Percentiles rank a stretch among this genome's conserved stretches.
phyloP scores from a whole-genome alignment of 2,329 filamentous ascomycete genomes.

The Monascus ruber region DNA sequence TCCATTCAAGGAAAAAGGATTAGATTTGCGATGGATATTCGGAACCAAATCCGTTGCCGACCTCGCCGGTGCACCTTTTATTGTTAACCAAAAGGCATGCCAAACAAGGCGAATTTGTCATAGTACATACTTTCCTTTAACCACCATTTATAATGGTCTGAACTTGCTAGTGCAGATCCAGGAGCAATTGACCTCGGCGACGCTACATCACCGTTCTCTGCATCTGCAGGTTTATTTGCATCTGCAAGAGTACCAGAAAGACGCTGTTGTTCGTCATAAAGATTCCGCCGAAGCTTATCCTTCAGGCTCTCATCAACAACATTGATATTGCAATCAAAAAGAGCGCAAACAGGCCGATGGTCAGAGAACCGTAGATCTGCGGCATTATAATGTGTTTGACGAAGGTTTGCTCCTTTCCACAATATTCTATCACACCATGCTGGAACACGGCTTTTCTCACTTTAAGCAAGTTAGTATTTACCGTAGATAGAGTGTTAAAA shows the following conservation, averaged over 20 bases:
- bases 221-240: slow-evolving; percentile 10
- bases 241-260: slow-evolving; percentile 39
- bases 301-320: slow-evolving; percentile 66
- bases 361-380: slow-evolving; percentile 84
- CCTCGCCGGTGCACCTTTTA: slow-evolving; percentile 57
- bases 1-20: slow-evolving; percentile 64
- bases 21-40: slow-evolving; percentile 64
- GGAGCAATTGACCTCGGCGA: slow-evolving; percentile 76
- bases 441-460: slow-evolving; percentile 85
- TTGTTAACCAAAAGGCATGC: neutral
- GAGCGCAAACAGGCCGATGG: slow-evolving; percentile 87
- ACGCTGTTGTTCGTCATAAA: slow-evolving; percentile 60
- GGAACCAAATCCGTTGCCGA: slow-evolving; percentile 53
- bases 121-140: slow-evolving; percentile 43
- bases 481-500: neutral
- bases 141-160: slow-evolving; percentile 55
- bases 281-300: slow-evolving; percentile 57
- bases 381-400: slow-evolving; percentile 70
- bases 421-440: slow-evolving; percentile 95
- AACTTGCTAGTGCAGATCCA: slow-evolving; percentile 54
- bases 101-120: neutral
- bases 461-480: slow-evolving; percentile 29
- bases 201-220: slow-evolving; percentile 61
- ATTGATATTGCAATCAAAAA: slow-evolving; percentile 72
- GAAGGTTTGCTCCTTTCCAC: slow-evolving; percentile 70